Conservation (phyloP, 805 yeast genomes). For the Yamadazyma phyllophila region DNA sequence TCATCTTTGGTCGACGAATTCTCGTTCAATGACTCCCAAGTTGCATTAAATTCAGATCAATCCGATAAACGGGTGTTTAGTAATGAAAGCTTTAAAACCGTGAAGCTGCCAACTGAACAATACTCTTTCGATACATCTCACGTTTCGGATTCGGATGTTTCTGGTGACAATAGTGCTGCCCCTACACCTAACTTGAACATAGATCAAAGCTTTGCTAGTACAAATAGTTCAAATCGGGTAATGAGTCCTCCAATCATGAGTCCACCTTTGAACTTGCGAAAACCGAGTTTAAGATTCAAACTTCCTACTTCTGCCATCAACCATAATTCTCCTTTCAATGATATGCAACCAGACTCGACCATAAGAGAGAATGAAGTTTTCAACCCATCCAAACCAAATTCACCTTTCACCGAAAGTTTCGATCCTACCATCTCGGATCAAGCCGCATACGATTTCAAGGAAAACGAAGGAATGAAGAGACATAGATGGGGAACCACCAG, state of each 20-base stretch:
- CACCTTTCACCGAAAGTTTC: constrained; percentile 25
- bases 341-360: constrained; percentile 14
- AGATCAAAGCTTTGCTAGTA: constrained; percentile 12
- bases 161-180: constrained; percentile 17
- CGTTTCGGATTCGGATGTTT: constrained; percentile 11
- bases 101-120: constrained; percentile 14
- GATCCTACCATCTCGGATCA: constrained; percentile 1
- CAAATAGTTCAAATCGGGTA: background rate
- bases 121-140: constrained; percentile 9
- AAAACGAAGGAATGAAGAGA: constrained; percentile 54
- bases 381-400: constrained; percentile 22
- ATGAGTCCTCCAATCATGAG: constrained; percentile 8
- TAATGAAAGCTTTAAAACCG: constrained; percentile 19
- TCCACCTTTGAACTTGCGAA: constrained; percentile 12
- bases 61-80: constrained; percentile 13
- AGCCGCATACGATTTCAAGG: constrained; percentile 16
- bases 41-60: background rate
- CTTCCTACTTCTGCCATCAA: constrained; percentile 22
- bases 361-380: constrained; percentile 26
- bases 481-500: constrained; percentile 92
- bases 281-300: constrained; percentile 30
- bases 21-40: constrained; percentile 5
- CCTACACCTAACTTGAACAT: constrained; percentile 27
- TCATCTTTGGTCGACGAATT: background rate
- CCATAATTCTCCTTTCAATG: constrained; percentile 30